Conservation (phyloP, 2,329 filamentous ascomycete genomes). For the Aureobasidium sp. region DNA sequence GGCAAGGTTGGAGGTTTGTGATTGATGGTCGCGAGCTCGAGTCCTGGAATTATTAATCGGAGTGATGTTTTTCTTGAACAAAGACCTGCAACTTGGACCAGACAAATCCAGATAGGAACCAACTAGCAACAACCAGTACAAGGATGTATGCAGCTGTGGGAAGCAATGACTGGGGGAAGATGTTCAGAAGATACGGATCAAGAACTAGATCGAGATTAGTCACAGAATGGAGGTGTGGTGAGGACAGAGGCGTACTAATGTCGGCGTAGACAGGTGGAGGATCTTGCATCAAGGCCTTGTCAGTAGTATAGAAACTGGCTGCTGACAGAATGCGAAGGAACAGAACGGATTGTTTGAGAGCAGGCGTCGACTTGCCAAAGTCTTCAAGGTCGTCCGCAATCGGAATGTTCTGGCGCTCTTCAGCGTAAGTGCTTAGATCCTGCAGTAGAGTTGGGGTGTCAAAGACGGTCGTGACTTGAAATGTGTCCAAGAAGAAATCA, state of each 20-base stretch:
- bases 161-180: slow-evolving; percentile 68
- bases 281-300: slow-evolving; percentile 63
- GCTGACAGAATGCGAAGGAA: slow-evolving; percentile 66
- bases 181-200: slow-evolving; percentile 73
- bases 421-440: slow-evolving; percentile 22
- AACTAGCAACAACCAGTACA: slow-evolving; percentile 47
- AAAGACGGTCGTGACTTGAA: slow-evolving; percentile 53
- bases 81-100: slow-evolving; percentile 24
- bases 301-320: slow-evolving; percentile 76
- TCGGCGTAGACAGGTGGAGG: slow-evolving; percentile 71
- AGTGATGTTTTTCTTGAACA: slow-evolving; percentile 12
- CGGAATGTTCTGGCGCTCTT: slow-evolving; percentile 15
- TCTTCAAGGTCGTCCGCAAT: background rate
- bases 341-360: slow-evolving; percentile 31
- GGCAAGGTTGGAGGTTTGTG: background rate
- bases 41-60: slow-evolving; percentile 12
- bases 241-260: slow-evolving; percentile 36
- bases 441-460: slow-evolving; percentile 24
- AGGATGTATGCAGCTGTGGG: slow-evolving; percentile 63
- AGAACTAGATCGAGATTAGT: slow-evolving; percentile 49
- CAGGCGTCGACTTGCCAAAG: background rate
- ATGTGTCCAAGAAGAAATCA: slow-evolving; percentile 60
- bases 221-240: background rate
- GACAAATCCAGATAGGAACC: slow-evolving; percentile 41
- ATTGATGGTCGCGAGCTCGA: background rate